Conservation (phyloP, 306 rosid genomes). For the Leucaena leucocephala region DNA sequence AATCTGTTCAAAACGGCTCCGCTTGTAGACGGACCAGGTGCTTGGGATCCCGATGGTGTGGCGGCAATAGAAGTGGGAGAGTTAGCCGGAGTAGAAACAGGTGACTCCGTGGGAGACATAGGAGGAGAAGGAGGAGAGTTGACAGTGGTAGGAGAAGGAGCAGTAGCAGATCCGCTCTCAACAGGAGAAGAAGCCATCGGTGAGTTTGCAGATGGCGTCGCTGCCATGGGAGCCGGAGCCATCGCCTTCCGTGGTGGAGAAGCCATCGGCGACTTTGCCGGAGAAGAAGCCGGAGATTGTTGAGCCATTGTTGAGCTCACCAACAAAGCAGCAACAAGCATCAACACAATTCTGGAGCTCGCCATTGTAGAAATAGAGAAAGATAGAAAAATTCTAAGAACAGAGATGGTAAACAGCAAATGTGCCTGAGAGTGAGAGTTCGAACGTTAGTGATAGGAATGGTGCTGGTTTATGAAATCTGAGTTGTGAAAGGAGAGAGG, state of each 20-base stretch:
- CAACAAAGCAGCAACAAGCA: constrained; percentile 44
- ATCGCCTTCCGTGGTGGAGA: constrained; percentile 6
- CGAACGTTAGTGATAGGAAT: neutral
- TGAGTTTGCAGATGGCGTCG: constrained; percentile 29
- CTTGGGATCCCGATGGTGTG: constrained; percentile 30
- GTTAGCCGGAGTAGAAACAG: constrained; percentile 17
- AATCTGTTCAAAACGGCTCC: constrained; percentile 12
- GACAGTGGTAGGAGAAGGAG: constrained; percentile 41
- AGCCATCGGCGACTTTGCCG: constrained; percentile 32
- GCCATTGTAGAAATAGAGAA: constrained; percentile 46
- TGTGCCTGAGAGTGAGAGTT: neutral
- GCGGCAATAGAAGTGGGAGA: constrained; percentile 42
- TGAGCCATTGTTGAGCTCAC: constrained; percentile 43
- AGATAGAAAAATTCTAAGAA: neutral
- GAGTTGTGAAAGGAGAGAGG: neutral
- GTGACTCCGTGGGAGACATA: constrained; percentile 26
- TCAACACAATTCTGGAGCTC: constrained; percentile 24
- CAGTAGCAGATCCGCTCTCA: constrained; percentile 6
- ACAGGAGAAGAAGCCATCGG: constrained; percentile 37
- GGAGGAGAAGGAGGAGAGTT: constrained; percentile 52
- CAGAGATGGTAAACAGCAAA: no score
- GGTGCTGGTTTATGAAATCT: neutral
- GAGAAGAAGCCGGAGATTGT: constrained; percentile 43
- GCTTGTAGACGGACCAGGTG: constrained; percentile 16
- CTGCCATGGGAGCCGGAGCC: constrained; percentile 21